These are phyloP conservation scores for Rhizopogon vulgaris DNA, from an alignment of 768 basidiomycete species.

Conservation along the genomic window DNA sequence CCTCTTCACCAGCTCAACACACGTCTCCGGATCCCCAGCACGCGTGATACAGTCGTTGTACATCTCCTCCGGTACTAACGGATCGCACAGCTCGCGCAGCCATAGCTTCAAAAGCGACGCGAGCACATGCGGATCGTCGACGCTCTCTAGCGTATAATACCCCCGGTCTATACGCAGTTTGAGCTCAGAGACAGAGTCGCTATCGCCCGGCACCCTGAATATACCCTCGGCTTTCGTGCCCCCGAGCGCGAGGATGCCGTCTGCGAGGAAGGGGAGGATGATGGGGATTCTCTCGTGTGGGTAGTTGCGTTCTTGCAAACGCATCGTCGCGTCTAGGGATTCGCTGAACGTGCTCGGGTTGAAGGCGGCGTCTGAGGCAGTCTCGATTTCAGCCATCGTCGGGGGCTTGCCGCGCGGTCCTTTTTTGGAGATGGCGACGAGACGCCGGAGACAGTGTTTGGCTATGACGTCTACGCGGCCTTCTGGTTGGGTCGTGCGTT, in stretches of 20 bases:
- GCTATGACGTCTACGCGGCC: constrained; percentile 87
- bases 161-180: constrained; percentile 88
- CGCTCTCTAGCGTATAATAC: constrained; percentile 82
- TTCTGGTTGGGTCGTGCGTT: constrained; percentile 58
- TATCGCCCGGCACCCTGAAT: constrained; percentile 89
- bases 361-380: constrained; percentile 92
- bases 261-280: constrained; percentile 89
- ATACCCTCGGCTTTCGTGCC: constrained; percentile 86
- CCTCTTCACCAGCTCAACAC: constrained; percentile 66
- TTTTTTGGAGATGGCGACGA: constrained; percentile 69
- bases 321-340: constrained; percentile 76
- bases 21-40: constrained; percentile 60
- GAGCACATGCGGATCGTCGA: constrained; percentile 87
- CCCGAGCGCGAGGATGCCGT: constrained; percentile 85
- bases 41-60: constrained; percentile 85
- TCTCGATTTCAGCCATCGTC: constrained; percentile 81
- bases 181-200: constrained; percentile 80
- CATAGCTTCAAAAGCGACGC: constrained; percentile 90
- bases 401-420: constrained; percentile 86
- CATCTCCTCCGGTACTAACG: constrained; percentile 85
- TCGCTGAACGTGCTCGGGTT: constrained; percentile 94
- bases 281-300: constrained; percentile 83
- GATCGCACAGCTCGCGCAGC: constrained; percentile 87
- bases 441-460: constrained; percentile 79
- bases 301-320: constrained; percentile 82